Percentiles rank a stretch among this genome's conserved stretches.
Evolutionary conservation across 208 protist species (phyloP).

Genomic region (Trypanosoma platydactyli): DNA sequence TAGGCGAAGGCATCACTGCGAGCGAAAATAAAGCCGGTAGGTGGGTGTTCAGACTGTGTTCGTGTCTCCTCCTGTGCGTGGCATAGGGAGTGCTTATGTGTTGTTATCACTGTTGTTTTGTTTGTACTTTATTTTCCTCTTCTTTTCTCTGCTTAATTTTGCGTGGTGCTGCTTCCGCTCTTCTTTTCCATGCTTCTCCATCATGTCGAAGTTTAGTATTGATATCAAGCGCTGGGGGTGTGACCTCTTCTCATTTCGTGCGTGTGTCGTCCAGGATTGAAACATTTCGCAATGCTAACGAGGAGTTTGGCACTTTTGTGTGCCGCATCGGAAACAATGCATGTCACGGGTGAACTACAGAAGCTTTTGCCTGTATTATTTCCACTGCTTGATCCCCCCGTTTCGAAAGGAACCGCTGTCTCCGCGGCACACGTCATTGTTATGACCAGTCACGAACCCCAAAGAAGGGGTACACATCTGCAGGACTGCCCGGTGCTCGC

Average conservation of each 20-base stretch:
- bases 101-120: no score
- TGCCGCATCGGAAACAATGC: slow-evolving; percentile 1
- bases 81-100: no score
- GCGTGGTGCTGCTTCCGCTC: no score
- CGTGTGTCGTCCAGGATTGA: no score
- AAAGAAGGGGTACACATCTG: slow-evolving; percentile 12
- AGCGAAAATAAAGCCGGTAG: no score
- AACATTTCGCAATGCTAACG: slow-evolving; percentile 14
- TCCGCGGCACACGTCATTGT: slow-evolving; percentile 31
- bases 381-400: slow-evolving; percentile 35
- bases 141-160: no score
- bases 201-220: background rate
- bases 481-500: slow-evolving; percentile 59
- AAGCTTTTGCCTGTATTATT: slow-evolving; percentile 32
- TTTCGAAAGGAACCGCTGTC: slow-evolving; percentile 39
- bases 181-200: no score
- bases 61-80: no score
- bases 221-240: background rate
- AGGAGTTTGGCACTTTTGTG: slow-evolving; percentile 12
- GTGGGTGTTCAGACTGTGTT: no score
- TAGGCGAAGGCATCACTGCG: no score
- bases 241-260: slow-evolving; percentile 1
- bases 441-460: slow-evolving; percentile 24
- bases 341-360: slow-evolving; percentile 20
- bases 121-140: no score